Evolutionary conservation across 257 asterid species (phyloP), one percentile per base, ranked within the genome.

Genomic region (Phtheirospermum japonicum): DNA sequence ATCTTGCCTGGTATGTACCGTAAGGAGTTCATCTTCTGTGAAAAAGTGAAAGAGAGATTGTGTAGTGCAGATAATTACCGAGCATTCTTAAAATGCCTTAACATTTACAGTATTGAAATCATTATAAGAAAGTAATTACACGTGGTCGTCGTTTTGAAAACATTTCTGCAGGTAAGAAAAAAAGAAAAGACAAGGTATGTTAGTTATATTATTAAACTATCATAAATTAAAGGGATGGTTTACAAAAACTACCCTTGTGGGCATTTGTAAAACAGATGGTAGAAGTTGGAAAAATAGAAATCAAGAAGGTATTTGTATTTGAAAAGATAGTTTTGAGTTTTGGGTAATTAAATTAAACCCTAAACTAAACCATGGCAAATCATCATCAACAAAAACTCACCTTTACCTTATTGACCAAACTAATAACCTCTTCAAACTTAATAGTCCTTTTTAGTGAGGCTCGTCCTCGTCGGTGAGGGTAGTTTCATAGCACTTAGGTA

Each of bases 1-100:
- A n/a, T n/a, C n/a, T n/a, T n/a, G n/a, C n/a, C n/a, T n/a, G n/a
- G n/a, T n/a, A n/a, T n/a, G n/a, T n/a, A n/a, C n/a, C n/a, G n/a
- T n/a, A n/a, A n/a, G n/a, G n/a, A n/a, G n/a, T n/a, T n/a, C n/a
- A n/a, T n/a, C n/a, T n/a, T n/a, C n/a, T n/a, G 94, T 75, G 97
- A 90, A 64, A 84, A 85, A 72, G 97, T 90, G 58, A 90, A 87
- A 75, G 97, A 90, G 66, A 76, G 85, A 69, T 75, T 90, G 57
- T 72, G 61, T 61, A 81, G 79, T 79, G 80, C 88, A 3, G 85
- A 84, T 17, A 94, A 83, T 76, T 90, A 90, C 81, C 96, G 87
- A 79, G 95, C 90, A 39, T 90, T 90, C 69, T 81, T 90, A 76
- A 85, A 90, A 69, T 90, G 97, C 76, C 96, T 90, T 70, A 86